Percentiles rank a stretch among this genome's conserved stretches.
Conservation (phyloP, 2,329 filamentous ascomycete species). For the Aspergillus sojae region DNA sequence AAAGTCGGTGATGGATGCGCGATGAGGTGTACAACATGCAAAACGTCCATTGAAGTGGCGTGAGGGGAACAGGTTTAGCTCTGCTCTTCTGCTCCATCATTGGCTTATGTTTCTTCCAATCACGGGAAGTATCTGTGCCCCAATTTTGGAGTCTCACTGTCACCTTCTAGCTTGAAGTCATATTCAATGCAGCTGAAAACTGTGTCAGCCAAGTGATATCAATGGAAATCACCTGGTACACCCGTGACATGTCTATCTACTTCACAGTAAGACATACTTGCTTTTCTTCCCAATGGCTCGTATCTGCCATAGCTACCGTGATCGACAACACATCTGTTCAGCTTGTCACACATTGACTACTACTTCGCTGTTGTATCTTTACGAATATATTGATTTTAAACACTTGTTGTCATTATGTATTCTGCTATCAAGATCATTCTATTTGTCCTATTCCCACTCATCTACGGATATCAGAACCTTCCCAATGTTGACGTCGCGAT, state of each 20-base stretch:
- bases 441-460: background rate
- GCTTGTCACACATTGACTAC: background rate
- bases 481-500: slow-evolving; percentile 9
- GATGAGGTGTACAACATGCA: background rate
- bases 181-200: background rate
- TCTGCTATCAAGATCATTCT: background rate
- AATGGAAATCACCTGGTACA: background rate
- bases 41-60: background rate
- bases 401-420: background rate
- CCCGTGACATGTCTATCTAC: background rate
- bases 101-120: slow-evolving; percentile 3
- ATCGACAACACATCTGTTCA: background rate
- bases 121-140: background rate
- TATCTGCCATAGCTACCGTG: background rate
- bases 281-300: background rate
- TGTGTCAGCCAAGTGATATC: background rate
- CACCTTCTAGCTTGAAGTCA: no score
- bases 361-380: background rate
- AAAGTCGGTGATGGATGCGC: background rate
- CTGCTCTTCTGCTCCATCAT: background rate
- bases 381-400: background rate
- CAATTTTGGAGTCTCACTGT: background rate
- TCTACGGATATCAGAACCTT: no score
- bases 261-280: background rate
- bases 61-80: slow-evolving; percentile 1